These are phyloP conservation scores for Trichoderma afroharzianum DNA, from an alignment of 2,329 filamentous ascomycete genomes.

Conservation along the genomic window DNA sequence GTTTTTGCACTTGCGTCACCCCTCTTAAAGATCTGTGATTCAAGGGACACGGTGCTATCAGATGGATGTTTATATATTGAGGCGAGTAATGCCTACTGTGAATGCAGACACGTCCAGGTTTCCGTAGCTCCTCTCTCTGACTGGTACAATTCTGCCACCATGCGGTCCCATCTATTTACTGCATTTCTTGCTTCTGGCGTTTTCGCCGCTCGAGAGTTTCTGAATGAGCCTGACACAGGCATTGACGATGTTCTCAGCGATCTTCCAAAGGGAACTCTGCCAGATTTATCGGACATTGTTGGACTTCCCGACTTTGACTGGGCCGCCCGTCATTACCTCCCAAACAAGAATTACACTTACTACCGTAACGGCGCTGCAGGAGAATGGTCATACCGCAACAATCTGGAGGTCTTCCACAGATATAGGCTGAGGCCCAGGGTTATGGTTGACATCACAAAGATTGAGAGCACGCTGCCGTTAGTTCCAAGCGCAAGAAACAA, in stretches of 20 bases:
- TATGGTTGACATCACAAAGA: constrained; percentile 47
- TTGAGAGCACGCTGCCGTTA: constrained; percentile 37
- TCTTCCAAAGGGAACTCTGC: constrained; percentile 35
- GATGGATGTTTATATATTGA: neutral
- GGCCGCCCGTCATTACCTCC: constrained; percentile 47
- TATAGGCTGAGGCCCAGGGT: constrained; percentile 47
- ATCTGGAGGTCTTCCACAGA: constrained; percentile 51
- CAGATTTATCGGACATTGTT: constrained; percentile 42
- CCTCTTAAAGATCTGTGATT: neutral
- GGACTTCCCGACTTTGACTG: constrained; percentile 54
- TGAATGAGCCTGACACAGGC: constrained; percentile 46
- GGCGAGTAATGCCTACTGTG: neutral
- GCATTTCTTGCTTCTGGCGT: constrained; percentile 33
- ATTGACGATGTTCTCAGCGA: constrained; percentile 38
- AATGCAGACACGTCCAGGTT: neutral
- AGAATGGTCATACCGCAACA: constrained; percentile 55
- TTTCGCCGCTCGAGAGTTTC: constrained; percentile 41
- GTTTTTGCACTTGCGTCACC: neutral
- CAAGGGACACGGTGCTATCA: neutral
- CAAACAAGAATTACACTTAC: constrained; percentile 49
- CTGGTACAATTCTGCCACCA: neutral
- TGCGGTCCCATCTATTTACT: neutral
- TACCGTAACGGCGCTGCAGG: constrained; percentile 54
- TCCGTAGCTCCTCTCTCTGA: neutral
- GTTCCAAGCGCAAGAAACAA: neutral